phyloP scores from a whole-genome alignment of 2,329 filamentous ascomycete species.

The Trichoderma afroharzianum region DNA sequence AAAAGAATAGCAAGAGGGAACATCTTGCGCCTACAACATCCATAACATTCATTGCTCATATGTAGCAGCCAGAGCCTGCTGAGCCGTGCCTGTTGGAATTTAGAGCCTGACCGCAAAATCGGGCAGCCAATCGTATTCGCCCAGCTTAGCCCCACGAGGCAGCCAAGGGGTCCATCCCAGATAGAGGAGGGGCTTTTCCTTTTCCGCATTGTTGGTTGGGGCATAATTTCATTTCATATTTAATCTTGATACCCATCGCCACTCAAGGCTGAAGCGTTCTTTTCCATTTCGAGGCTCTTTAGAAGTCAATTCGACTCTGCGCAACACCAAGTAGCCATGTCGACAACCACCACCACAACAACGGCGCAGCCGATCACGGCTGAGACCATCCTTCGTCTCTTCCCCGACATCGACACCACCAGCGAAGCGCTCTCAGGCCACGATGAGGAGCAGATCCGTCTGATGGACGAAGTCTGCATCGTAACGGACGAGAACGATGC shows the following conservation, averaged over 20 bases:
- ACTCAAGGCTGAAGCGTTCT: background rate
- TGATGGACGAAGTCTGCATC: conserved; percentile 99
- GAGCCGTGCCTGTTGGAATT: background rate
- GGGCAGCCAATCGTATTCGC: background rate
- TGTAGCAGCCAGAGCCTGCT: background rate
- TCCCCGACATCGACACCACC: conserved; percentile 74
- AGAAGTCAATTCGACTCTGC: background rate
- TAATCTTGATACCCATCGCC: conserved; percentile 8
- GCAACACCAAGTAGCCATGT: conserved; percentile 13
- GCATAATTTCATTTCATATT: conserved; percentile 8
- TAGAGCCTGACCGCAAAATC: background rate
- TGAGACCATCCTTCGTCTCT: conserved; percentile 79
- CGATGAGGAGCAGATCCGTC: conserved; percentile 92
- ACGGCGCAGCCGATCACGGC: conserved; percentile 69
- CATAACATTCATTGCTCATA: background rate
- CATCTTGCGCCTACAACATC: background rate
- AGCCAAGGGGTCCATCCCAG: background rate
- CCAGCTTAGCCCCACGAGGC: background rate
- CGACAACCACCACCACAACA: conserved; percentile 42
- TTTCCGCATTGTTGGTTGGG: background rate
- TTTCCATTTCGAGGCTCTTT: background rate
- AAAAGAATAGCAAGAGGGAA: too few species aligned
- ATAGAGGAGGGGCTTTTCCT: background rate
- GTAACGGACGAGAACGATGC: conserved; percentile 88
- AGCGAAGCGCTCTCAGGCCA: conserved; percentile 80